A percentile compares a stretch with the other conserved stretches of the same genome.
phyloP scores from a whole-genome alignment of 257 asterid species.

The Nicotiana noctiflora region DNA sequence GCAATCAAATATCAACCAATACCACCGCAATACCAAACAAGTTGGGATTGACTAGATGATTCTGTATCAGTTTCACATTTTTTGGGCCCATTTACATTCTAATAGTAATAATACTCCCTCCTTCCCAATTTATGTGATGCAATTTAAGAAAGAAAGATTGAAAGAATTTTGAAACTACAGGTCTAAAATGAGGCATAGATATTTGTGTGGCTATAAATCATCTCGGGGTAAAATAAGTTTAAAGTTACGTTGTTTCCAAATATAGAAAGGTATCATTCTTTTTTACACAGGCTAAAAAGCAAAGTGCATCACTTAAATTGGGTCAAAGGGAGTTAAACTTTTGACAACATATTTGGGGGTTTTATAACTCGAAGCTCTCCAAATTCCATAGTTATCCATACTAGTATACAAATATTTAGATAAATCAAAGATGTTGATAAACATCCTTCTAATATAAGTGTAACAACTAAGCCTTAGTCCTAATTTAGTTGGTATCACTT shows the following conservation, averaged over 20 bases:
- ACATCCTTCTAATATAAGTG: neutral
- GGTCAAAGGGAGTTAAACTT: neutral
- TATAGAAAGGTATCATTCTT: no score
- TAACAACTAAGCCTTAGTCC: neutral
- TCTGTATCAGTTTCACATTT: neutral
- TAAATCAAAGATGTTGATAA: neutral
- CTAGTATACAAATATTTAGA: neutral
- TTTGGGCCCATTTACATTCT: neutral
- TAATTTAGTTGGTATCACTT: neutral
- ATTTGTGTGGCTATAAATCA: no score
- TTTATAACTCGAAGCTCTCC: neutral
- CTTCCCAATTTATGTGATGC: neutral
- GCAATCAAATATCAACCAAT: neutral
- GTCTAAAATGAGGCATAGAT: no score
- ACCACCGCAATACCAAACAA: neutral
- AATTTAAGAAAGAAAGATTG: no score
- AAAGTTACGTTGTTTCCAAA: no score
- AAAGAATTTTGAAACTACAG: no score
- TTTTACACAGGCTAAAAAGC: no score
- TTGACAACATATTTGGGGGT: neutral
- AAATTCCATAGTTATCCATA: neutral
- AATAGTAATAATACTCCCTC: neutral
- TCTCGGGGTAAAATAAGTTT: no score
- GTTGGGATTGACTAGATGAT: neutral
- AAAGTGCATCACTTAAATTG: neutral